These are phyloP conservation scores for Cruciata laevipes DNA, from an alignment of 257 asterid genomes.

Conservation along the genomic window DNA sequence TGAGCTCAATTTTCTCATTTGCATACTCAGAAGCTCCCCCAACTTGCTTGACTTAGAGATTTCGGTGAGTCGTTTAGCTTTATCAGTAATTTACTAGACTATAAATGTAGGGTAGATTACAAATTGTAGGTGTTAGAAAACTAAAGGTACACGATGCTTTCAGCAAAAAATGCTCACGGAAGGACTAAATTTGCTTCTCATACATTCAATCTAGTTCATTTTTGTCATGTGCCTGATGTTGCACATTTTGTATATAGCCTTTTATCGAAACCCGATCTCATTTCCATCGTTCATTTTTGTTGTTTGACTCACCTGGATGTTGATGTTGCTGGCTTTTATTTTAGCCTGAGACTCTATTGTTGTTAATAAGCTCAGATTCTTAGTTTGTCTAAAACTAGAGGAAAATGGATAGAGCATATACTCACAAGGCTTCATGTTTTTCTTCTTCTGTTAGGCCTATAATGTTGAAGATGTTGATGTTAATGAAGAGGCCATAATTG, in stretches of 20 bases:
- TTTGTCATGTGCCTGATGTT: background rate
- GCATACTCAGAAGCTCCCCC: constrained; percentile 21
- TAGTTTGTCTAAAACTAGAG: background rate
- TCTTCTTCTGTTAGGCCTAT: background rate
- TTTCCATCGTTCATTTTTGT: no score
- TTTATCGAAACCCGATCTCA: no score
- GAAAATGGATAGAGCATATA: background rate
- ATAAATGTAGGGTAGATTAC: no score
- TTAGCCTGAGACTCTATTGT: no score
- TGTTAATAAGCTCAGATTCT: background rate
- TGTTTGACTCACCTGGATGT: no score
- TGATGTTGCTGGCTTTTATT: background rate
- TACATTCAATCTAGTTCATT: no score
- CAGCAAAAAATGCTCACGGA: background rate
- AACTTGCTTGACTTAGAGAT: constrained; percentile 10
- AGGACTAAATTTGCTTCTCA: background rate
- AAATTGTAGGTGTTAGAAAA: no score
- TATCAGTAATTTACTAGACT: background rate
- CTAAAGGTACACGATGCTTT: no score
- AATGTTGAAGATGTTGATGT: background rate
- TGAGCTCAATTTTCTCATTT: constrained; percentile 12
- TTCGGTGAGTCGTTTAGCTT: background rate
- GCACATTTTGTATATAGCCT: no score
- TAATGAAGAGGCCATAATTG: background rate
- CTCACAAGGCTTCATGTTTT: background rate